phyloP scores from a whole-genome alignment of 1,284 basidiomycete species.

The Caloboletus firmus region DNA sequence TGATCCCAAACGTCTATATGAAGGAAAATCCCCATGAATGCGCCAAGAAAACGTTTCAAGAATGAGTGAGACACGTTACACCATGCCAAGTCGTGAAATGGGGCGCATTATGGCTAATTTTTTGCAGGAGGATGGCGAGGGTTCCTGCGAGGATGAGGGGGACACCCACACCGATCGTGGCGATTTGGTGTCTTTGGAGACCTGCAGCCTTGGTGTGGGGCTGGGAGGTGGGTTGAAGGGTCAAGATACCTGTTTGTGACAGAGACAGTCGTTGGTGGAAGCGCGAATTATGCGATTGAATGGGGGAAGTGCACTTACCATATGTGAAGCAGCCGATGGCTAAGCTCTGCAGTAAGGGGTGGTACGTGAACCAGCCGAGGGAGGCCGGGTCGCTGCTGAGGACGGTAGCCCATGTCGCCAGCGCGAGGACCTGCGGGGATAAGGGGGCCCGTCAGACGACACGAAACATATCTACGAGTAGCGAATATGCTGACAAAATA shows the following conservation, averaged over 20 bases:
- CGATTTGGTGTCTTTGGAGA: conserved; percentile 61
- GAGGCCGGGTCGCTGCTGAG: conserved; percentile 48
- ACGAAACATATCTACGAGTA: neutral
- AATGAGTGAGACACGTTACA: conserved; percentile 40
- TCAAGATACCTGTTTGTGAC: conserved; percentile 56
- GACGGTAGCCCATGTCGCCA: conserved; percentile 55
- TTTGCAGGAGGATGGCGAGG: conserved; percentile 55
- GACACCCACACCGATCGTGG: conserved; percentile 52
- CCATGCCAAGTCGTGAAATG: conserved; percentile 72
- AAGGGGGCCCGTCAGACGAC: neutral
- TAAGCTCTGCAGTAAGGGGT: conserved; percentile 61
- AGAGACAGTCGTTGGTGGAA: neutral
- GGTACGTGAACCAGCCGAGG: conserved; percentile 62
- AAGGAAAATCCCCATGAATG: neutral
- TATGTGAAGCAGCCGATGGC: conserved; percentile 57
- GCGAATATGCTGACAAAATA: conserved; percentile 19
- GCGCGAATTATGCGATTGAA: neutral
- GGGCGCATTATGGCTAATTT: conserved; percentile 42
- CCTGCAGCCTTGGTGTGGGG: conserved; percentile 66
- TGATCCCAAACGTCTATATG: conserved; percentile 53
- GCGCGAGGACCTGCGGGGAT: conserved; percentile 42
- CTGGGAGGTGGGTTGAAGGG: conserved; percentile 72
- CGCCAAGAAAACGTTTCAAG: neutral
- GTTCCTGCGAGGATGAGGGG: conserved; percentile 57
- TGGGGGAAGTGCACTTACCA: conserved; percentile 40